Percentiles rank a stretch among this genome's conserved stretches.
Conservation (phyloP, 176 grass and related monocot species). For the Tillandsia fasciculata region DNA sequence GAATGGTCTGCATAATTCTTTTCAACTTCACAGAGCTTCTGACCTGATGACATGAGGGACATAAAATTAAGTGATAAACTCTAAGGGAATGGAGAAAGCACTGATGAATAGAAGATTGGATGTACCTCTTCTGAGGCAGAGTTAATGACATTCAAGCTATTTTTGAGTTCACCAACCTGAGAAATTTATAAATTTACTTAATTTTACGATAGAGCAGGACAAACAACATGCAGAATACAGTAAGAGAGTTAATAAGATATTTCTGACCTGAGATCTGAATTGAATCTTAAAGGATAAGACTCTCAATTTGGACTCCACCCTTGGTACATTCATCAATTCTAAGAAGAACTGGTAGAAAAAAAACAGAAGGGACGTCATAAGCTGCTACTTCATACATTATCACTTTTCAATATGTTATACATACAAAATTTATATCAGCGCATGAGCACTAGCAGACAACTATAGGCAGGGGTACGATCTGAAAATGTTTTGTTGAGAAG, state of each 20-base stretch:
- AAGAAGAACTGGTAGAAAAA: conserved; percentile 51
- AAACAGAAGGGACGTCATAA: conserved; percentile 16
- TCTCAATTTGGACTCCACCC: conserved; percentile 77
- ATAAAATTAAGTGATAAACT: conserved; percentile 19
- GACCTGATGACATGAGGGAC: conserved; percentile 43
- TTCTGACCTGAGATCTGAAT: conserved; percentile 63
- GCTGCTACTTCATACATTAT: conserved; percentile 12
- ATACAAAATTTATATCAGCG: no score
- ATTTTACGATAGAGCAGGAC: conserved; percentile 4
- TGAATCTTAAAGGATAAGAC: conserved; percentile 87
- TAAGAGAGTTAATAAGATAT: neutral
- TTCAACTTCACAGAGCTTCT: conserved; percentile 76
- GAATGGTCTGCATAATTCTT: conserved; percentile 89
- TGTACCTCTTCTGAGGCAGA: conserved; percentile 73
- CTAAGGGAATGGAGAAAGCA: neutral
- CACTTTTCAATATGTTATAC: conserved; percentile 3
- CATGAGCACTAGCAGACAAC: no score
- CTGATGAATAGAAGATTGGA: conserved; percentile 6
- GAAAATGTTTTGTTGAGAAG: no score
- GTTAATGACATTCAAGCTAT: conserved; percentile 65
- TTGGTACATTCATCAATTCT: conserved; percentile 98
- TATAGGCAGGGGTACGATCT: no score
- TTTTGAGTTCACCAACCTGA: conserved; percentile 80
- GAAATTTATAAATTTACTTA: conserved; percentile 18
- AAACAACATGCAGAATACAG: conserved; percentile 8